Evolutionary conservation across 2,329 filamentous ascomycete genomes (phyloP), one percentile per base, ranked within the genome.

Genomic region (Monosporascus sp.): DNA sequence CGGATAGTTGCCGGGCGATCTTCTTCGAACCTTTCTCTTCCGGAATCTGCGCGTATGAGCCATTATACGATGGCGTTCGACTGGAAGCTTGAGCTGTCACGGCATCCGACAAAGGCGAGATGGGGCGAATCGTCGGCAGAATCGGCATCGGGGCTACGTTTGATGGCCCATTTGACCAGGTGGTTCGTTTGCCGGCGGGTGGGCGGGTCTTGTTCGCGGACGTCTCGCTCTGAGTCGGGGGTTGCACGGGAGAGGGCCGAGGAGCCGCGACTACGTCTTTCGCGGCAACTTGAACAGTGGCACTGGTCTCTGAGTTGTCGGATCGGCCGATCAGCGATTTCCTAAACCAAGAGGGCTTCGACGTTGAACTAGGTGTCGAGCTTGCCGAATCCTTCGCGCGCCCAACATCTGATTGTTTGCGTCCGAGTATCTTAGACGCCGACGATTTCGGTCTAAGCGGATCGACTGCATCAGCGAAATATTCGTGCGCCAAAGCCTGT

Each of bases 271-370:
- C 59, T 18, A 65, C 67, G 24, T 81, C 79, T 64, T 82, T 83
- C 25, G 68, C 65, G 24, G 70, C 72, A 17, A 74, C 64, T 51
- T 76, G 72, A 18, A 76, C 70, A 3, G 73, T 65, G 8, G 83
- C 31, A 5, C 31, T 74, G n/a, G 80, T 77, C 51, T 89, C 86
- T 11, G 83, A 34, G 31, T 14, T 77, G 47, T 90, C 86, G 46
- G 87, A 85, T 54, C 89, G 83, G 53, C 88, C 87, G 65, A 97
- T 95, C 53, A 99, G 79, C 14, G 94, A 97, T 69, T 96, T 91
- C 60, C 94, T 84, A 73, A 99, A 97, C 94, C 94, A 99, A 0
- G 93, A 97, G 24, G 89, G 89, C 74, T 97, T 97, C 5, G 89
- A 83, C 2, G 42, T 20, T 14, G 86, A 81, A 18, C 88, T 79